These are phyloP conservation scores for Acanthamoeba royreba DNA, from an alignment of 208 protist species.

Conservation along the genomic window DNA sequence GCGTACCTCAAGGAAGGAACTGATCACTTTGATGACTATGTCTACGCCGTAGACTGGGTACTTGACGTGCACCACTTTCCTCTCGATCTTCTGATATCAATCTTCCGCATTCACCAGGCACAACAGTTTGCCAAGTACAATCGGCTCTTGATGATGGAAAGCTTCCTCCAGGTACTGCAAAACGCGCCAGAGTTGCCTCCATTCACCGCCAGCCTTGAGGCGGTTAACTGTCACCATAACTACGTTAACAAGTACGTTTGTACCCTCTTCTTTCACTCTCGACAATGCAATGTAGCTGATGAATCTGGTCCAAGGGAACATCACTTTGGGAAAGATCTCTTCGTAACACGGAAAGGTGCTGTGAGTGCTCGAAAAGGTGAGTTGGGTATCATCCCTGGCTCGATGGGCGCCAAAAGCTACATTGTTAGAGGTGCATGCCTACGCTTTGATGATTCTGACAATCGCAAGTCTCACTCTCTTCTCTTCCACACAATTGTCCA, in stretches of 20 bases:
- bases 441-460: neutral
- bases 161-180: slow-evolving; percentile 77
- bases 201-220: slow-evolving; percentile 67
- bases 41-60: slow-evolving; percentile 84
- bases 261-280: neutral
- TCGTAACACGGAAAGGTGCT: slow-evolving; percentile 87
- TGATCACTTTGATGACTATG: slow-evolving; percentile 84
- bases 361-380: slow-evolving; percentile 81
- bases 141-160: slow-evolving; percentile 84
- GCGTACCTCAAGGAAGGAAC: slow-evolving; percentile 85
- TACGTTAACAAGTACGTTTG: slow-evolving; percentile 63
- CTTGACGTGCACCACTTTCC: too few relatives aligned
- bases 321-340: slow-evolving; percentile 72
- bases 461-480: neutral
- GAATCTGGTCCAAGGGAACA: neutral
- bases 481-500: too few relatives aligned
- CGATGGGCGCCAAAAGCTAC: slow-evolving; percentile 86
- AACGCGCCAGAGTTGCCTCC: slow-evolving; percentile 56
- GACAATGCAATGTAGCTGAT: neutral
- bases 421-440: slow-evolving; percentile 77
- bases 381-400: slow-evolving; percentile 86
- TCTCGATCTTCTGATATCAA: too few relatives aligned
- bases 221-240: slow-evolving; percentile 91
- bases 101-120: too few relatives aligned
- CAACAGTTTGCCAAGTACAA: slow-evolving; percentile 84